A percentile compares a stretch with the other conserved stretches of the same genome.
These are phyloP conservation scores for Pistacia integerrima DNA, from an alignment of 345 rosid species.

Conservation along the genomic window DNA sequence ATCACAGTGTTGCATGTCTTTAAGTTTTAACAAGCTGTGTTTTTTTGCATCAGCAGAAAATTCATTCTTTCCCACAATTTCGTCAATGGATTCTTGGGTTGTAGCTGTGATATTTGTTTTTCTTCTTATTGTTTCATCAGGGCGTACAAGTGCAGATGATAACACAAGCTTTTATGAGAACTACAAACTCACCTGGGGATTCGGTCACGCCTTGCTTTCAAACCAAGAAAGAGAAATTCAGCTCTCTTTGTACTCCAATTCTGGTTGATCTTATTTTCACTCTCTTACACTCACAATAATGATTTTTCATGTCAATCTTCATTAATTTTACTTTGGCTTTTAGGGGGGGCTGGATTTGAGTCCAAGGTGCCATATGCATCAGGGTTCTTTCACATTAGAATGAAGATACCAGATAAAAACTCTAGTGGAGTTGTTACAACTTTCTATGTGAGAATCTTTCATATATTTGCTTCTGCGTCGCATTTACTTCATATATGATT, in stretches of 20 bases:
- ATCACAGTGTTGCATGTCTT: too few species aligned
- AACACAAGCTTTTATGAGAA: not conserved
- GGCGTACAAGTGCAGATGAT: not conserved
- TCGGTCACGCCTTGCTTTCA: slow-evolving; percentile 10
- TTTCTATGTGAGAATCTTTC: slow-evolving; percentile 25
- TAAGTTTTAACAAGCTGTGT: too few species aligned
- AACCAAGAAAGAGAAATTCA: slow-evolving; percentile 8
- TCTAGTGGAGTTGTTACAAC: slow-evolving; percentile 22
- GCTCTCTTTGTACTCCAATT: not conserved
- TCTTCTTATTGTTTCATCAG: not conserved
- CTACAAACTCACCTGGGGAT: slow-evolving; percentile 10
- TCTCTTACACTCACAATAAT: not conserved
- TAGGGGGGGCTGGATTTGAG: slow-evolving; percentile 21
- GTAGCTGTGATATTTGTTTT: not conserved
- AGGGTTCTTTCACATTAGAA: slow-evolving; percentile 18
- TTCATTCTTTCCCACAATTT: too few species aligned
- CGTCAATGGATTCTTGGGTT: slow-evolving; percentile 2
- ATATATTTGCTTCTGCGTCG: not conserved
- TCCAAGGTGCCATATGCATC: slow-evolving; percentile 3
- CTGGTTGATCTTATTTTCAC: not conserved
- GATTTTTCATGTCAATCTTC: too few species aligned
- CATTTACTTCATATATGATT: too few species aligned
- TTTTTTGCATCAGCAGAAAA: too few species aligned
- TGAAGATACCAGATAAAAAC: slow-evolving; percentile 15
- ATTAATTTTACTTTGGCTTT: too few species aligned